Conservation (phyloP, 208 protist species). For the Trypanosoma rangeli region DNA sequence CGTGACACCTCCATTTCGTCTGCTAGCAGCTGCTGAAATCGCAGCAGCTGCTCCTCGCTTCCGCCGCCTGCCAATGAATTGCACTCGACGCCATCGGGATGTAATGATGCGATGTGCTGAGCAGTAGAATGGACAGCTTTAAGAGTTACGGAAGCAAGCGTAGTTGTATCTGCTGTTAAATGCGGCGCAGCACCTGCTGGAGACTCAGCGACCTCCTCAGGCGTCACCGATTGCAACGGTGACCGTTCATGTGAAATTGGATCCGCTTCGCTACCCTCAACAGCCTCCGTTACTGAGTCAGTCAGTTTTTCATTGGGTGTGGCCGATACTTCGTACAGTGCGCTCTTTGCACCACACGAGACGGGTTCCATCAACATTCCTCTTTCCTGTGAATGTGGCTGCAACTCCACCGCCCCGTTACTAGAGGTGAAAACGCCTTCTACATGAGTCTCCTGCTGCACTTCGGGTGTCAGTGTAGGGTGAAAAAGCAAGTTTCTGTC, state of each 20-base stretch:
- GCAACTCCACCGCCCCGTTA: not conserved
- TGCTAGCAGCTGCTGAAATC: conserved; percentile 63
- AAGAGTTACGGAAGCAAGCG: not conserved
- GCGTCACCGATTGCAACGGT: not conserved
- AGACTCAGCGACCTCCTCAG: not conserved
- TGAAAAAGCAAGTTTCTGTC: not conserved
- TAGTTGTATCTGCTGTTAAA: not conserved
- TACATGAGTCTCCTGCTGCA: not conserved
- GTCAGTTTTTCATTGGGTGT: not conserved
- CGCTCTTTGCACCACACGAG: not conserved
- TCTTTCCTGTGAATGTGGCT: not conserved
- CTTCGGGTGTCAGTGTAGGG: not conserved
- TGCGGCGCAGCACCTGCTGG: not conserved
- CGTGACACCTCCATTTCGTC: conserved; percentile 58
- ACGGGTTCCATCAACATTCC: not conserved
- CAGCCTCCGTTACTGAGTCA: not conserved
- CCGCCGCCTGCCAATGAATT: not conserved
- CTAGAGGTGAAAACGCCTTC: not conserved
- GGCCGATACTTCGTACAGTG: not conserved
- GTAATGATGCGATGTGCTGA: not conserved
- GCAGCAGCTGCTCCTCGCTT: conserved; percentile 44
- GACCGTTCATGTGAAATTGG: not conserved
- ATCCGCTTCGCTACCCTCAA: not conserved
- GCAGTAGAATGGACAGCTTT: not conserved
- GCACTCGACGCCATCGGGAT: not conserved